A percentile compares a stretch with the other conserved stretches of the same genome.
Evolutionary conservation across 2,329 filamentous ascomycete genomes (phyloP).

Genomic region (Cryphonectria radicalis): DNA sequence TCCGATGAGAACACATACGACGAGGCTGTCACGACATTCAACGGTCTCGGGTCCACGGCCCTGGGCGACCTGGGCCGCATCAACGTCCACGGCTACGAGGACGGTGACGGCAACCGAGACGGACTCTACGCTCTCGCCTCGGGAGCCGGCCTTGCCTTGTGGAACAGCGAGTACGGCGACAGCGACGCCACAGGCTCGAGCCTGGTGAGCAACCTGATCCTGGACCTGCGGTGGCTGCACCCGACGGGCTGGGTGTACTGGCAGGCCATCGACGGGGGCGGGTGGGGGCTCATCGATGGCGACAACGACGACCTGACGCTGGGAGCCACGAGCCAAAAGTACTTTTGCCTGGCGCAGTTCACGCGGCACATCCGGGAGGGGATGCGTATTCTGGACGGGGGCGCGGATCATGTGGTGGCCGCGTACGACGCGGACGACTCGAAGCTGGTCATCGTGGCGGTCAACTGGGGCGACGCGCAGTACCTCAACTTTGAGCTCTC

Average conservation of each 20-base stretch:
- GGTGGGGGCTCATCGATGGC: slow-evolving; percentile 47
- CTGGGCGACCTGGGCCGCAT: slow-evolving; percentile 40
- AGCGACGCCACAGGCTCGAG: slow-evolving; percentile 42
- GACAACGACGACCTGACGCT: slow-evolving; percentile 42
- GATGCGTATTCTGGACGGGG: slow-evolving; percentile 45
- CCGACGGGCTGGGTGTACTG: slow-evolving; percentile 51
- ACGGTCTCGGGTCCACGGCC: slow-evolving; percentile 36
- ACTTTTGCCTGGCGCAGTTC: slow-evolving; percentile 48
- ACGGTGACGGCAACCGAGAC: slow-evolving; percentile 40
- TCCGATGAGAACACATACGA: slow-evolving; percentile 49
- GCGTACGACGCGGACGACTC: slow-evolving; percentile 42
- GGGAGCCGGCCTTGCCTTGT: slow-evolving; percentile 39
- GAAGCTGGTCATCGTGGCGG: slow-evolving; percentile 45
- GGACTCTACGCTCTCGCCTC: slow-evolving; percentile 39
- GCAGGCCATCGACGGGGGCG: slow-evolving; percentile 46
- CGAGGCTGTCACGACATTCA: slow-evolving; percentile 41
- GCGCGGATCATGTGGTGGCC: slow-evolving; percentile 42
- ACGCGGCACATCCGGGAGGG: slow-evolving; percentile 46
- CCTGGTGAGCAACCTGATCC: slow-evolving; percentile 43
- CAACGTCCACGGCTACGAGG: slow-evolving; percentile 51
- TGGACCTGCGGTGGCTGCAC: slow-evolving; percentile 46
- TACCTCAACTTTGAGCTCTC: slow-evolving; percentile 46
- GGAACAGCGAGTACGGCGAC: slow-evolving; percentile 51
- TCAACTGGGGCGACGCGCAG: slow-evolving; percentile 45
- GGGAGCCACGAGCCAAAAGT: slow-evolving; percentile 42